phyloP scores from a whole-genome alignment of 257 asterid genomes.

The Solanum ossicruentum region DNA sequence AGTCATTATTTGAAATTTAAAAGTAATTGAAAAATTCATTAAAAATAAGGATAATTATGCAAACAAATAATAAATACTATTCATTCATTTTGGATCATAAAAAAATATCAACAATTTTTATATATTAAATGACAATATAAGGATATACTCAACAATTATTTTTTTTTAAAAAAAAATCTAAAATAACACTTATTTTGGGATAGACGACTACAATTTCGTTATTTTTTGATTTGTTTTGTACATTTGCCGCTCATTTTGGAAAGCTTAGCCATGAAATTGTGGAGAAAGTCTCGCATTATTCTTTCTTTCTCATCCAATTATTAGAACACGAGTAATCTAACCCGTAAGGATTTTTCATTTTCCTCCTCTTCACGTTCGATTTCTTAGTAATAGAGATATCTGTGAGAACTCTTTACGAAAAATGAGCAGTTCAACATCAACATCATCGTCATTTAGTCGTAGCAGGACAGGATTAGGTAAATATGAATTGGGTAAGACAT shows the following conservation, averaged over 20 bases:
- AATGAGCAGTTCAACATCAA: constrained; percentile 17
- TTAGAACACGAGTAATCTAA: not conserved
- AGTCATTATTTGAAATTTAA: too few species aligned
- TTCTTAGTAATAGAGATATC: not conserved
- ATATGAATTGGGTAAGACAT: constrained; percentile 64
- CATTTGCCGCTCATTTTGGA: not conserved
- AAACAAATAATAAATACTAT: too few species aligned
- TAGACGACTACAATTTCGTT: not conserved
- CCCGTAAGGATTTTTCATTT: not conserved
- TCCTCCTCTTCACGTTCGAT: not conserved
- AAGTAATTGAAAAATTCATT: too few species aligned
- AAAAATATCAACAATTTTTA: too few species aligned
- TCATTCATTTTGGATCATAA: too few species aligned
- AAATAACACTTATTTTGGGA: not conserved
- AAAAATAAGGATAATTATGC: too few species aligned
- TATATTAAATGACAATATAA: not conserved
- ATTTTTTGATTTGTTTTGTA: not conserved
- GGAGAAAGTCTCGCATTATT: not conserved
- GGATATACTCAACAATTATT: not conserved
- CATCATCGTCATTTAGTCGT: not conserved
- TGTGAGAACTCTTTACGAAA: not conserved
- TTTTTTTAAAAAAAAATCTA: not conserved
- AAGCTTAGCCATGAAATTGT: not conserved
- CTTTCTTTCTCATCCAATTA: not conserved
- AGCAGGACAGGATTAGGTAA: constrained; percentile 54